phyloP scores from a whole-genome alignment of 768 basidiomycete species.

The Tylopilus sp. region DNA sequence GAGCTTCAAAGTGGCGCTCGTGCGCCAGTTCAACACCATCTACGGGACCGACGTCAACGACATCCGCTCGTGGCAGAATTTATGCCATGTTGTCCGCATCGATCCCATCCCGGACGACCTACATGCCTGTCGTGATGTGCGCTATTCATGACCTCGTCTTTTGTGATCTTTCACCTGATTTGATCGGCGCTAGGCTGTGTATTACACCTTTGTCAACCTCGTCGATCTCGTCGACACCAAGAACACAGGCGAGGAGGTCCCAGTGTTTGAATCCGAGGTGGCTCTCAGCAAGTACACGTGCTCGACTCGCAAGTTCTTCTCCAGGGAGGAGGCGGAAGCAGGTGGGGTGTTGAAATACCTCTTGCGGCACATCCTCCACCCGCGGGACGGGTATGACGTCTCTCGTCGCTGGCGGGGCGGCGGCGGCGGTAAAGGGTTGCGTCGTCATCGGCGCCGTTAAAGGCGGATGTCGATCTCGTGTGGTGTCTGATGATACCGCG shows the following conservation, averaged over 20 bases:
- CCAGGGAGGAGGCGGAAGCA: conserved; percentile 12
- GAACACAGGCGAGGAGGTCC: not conserved
- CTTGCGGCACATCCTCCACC: conserved; percentile 12
- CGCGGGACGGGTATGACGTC: not conserved
- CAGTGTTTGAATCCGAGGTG: not conserved
- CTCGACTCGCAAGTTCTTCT: conserved; percentile 13
- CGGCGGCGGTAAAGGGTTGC: too few species aligned
- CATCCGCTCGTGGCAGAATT: not conserved
- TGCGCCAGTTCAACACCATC: not conserved
- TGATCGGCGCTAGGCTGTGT: not conserved
- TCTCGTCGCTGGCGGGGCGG: not conserved
- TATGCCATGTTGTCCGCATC: not conserved
- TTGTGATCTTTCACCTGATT: too few species aligned
- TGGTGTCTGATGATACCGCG: not conserved
- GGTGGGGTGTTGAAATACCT: conserved; percentile 14
- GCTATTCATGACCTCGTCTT: too few species aligned
- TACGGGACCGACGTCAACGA: not conserved
- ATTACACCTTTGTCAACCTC: not conserved
- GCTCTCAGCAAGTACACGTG: not conserved
- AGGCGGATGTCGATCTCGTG: not conserved
- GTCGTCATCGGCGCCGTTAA: too few species aligned
- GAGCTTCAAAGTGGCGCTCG: not conserved
- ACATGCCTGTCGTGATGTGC: not conserved
- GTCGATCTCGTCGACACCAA: not conserved
- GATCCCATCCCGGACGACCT: not conserved